Base-by-base conservation (phyloP, 192 early-diverging fungal genomes). In the Entomortierella parvispora region DNA sequence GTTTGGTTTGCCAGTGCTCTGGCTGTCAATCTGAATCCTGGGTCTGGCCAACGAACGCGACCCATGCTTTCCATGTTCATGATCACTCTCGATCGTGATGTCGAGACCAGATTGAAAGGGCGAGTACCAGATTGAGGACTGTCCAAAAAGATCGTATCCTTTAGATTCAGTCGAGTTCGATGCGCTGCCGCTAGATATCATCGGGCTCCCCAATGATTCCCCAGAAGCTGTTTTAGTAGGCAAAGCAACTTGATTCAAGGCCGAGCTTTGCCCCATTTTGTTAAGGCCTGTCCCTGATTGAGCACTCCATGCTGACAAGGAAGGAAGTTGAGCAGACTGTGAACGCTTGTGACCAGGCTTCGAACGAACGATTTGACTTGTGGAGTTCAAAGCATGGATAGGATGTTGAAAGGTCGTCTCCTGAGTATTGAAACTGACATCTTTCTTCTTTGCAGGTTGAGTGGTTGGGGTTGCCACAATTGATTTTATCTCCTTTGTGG, bases 51-150 rank as follows among this genome's bases (percentile, higher is more conserved):
- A 6, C 18, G 58, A 32, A 42, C 63, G 22, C 14, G 64, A 60
- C 4, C 61, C 58, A 44, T 71, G 69, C 17, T 62, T 58, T 63
- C 69, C 69, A 43, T 71, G 60, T 46, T 74, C 63, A 28, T 60
- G 57, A n/a, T 76, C 71, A 34, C 71, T 66, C 46, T 76, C 71
- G 18, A 76, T 76, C 4, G 65, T 48, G 17, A 76, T 76, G 50
- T 76, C 71, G 5, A 76, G 46, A 0, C 71, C 71, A 15, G 71
- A 76, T 33, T 76, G 71, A 48, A 76, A 76, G 4, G 71, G 71
- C 15, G 71, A 76, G 40, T 76, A 76, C 71, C 71, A 76, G 34
- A 66, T 67, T 2, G 64, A 67, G 1, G 71, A 65, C 15, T 60
- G 40, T 20, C 71, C 64, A 57, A 66, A 67, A 1, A 67, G 20